Evolutionary conservation across 2,329 filamentous ascomycete species (phyloP).

Genomic region (Ramularia endophylla): DNA sequence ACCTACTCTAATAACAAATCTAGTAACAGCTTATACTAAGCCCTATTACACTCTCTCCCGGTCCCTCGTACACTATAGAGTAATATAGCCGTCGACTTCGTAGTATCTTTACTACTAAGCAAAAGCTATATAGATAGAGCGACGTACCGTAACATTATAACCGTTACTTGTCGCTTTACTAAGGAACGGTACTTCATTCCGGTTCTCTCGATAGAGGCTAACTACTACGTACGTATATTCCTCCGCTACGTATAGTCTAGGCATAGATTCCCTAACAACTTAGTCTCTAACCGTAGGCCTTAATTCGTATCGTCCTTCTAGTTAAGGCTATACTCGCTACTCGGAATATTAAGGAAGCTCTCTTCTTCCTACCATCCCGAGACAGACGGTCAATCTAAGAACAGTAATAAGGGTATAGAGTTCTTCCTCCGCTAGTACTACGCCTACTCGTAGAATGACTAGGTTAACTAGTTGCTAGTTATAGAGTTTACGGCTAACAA

Average conservation of each 20-base stretch:
- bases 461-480: constrained; percentile 2
- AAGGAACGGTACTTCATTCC: too few species aligned
- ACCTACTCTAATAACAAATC: constrained; percentile 3
- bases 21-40: not conserved
- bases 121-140: too few species aligned
- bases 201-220: constrained; percentile 1
- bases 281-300: constrained; percentile 10
- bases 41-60: too few species aligned
- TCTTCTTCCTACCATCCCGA: constrained; percentile 1
- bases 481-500: constrained; percentile 2
- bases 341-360: not conserved
- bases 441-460: constrained; percentile 3
- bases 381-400: too few species aligned
- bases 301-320: constrained; percentile 18
- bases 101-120: too few species aligned
- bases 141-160: too few species aligned
- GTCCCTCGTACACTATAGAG: too few species aligned
- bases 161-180: too few species aligned
- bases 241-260: constrained; percentile 8
- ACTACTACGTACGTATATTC: constrained; percentile 8
- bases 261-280: constrained; percentile 9
- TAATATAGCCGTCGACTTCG: too few species aligned
- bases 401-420: too few species aligned
- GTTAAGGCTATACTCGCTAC: not conserved
- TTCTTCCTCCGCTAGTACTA: constrained; percentile 1